These are phyloP conservation scores for Collybiopsis luxurians DNA, from an alignment of 768 basidiomycete species.

Conservation along the genomic window DNA sequence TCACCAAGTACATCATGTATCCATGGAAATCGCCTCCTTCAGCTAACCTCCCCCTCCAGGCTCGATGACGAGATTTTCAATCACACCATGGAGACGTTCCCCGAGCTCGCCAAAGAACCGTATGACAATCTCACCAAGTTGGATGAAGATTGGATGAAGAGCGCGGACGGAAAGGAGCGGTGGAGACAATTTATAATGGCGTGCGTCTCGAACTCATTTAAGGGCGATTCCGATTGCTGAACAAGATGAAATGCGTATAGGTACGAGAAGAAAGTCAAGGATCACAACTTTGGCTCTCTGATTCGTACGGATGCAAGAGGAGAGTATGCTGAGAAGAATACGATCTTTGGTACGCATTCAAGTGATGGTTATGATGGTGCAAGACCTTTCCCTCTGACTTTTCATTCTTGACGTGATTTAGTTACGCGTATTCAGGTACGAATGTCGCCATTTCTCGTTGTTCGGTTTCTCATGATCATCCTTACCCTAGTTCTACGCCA, in stretches of 20 bases:
- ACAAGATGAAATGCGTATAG: no score
- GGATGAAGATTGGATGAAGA: slow-evolving; percentile 95
- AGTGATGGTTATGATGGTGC: no score
- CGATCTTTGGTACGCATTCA: slow-evolving; percentile 79
- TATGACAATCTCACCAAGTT: slow-evolving; percentile 52
- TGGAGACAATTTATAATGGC: slow-evolving; percentile 87
- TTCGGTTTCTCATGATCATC: slow-evolving; percentile 16
- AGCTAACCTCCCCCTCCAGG: slow-evolving; percentile 34
- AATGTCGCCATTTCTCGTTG: background rate
- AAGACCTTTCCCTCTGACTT: background rate
- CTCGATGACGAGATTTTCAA: slow-evolving; percentile 91
- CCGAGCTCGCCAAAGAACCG: slow-evolving; percentile 60
- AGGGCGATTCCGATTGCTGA: no score
- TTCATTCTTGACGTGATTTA: slow-evolving; percentile 19
- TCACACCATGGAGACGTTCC: slow-evolving; percentile 74
- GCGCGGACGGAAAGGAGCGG: slow-evolving; percentile 75
- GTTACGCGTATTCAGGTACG: slow-evolving; percentile 69
- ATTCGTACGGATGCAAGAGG: slow-evolving; percentile 75
- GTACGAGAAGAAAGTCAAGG: slow-evolving; percentile 87
- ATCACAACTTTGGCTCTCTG: slow-evolving; percentile 96
- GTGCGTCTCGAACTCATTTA: slow-evolving; percentile 29
- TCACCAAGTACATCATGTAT: slow-evolving; percentile 67
- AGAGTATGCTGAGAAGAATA: slow-evolving; percentile 90
- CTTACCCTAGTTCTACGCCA: slow-evolving; percentile 75
- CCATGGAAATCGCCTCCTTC: background rate